Base-by-base conservation (phyloP, 306 rosid genomes). In the Phaseolus lunatus region DNA sequence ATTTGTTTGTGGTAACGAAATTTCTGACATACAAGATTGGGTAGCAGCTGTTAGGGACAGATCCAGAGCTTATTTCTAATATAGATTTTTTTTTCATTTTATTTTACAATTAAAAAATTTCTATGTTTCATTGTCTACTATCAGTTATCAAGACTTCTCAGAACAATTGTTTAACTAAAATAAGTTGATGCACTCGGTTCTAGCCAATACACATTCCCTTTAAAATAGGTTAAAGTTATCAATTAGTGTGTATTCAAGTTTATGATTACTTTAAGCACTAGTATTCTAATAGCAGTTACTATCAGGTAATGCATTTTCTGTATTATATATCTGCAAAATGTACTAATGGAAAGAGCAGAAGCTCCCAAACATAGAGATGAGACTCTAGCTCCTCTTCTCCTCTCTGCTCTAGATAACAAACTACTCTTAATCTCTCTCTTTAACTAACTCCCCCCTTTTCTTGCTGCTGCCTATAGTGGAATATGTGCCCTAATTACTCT, bases 11-110 rank as follows among this genome's bases (percentile, higher is more conserved):
- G 43, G 47, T 47, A 39, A 71, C 71, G 9, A 50, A 56, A 26
- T 78, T 58, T 83, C 64, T 72, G 20, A 35, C 63, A 14, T 12
- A 27, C 4, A 9, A 50, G 70, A 65, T 35, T 73, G 71, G 69
- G 47, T 69, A 50, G 83, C 64, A 41, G 54, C 54, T 72, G 50
- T 44, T 58, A 57, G 77, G 80, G 57, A 74, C 62, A 45, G 57
- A 9, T 5, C 56, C 20, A 0, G 70, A 69, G 43, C 57, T 69
- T 67, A 33, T 78, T 58, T 78, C 26, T 48, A 54, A 26, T 64
- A 16, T 80, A 18, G 47, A 29, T 64, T 39, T 70, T 45, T 43
- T 70, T 44, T 5, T 13, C 4, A 16, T 33, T 1, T 15, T 4
- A 13, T 37, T 16, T 22, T 18, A 23, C 8, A 14, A 59, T 39